A percentile compares a stretch with the other conserved stretches of the same genome.
These are phyloP conservation scores for Helotiales sp. DNA, from an alignment of 2,329 filamentous ascomycete species.

Conservation along the genomic window DNA sequence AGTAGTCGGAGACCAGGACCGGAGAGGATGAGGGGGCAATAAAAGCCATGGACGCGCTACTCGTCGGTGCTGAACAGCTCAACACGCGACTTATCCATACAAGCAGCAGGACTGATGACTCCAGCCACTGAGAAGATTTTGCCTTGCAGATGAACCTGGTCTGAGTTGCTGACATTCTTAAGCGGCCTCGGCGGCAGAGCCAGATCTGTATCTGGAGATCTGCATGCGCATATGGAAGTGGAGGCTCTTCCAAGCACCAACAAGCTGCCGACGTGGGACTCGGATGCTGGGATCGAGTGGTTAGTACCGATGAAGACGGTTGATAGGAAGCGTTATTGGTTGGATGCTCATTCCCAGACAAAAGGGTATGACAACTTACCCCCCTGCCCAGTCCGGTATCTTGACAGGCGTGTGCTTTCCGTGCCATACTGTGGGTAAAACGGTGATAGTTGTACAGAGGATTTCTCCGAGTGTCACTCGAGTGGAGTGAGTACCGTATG, in stretches of 20 bases:
- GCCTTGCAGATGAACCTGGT: not conserved
- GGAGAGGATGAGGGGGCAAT: not conserved
- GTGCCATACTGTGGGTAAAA: not conserved
- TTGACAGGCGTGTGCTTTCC: not conserved
- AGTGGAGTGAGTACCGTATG: slow-evolving; percentile 9
- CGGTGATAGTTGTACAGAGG: not conserved
- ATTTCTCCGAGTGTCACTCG: not conserved
- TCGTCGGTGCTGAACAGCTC: not conserved
- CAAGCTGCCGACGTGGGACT: slow-evolving; percentile 17
- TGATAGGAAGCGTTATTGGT: slow-evolving; percentile 12
- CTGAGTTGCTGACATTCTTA: not conserved
- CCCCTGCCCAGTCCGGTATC: slow-evolving; percentile 7
- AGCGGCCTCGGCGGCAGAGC: slow-evolving; percentile 9
- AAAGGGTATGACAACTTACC: slow-evolving; percentile 5
- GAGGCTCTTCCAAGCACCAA: slow-evolving; percentile 2
- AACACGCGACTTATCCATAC: slow-evolving; percentile 7
- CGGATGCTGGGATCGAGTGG: not conserved
- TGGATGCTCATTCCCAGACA: slow-evolving; percentile 1
- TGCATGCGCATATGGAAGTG: slow-evolving; percentile 11
- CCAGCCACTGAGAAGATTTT: not conserved
- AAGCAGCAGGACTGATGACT: not conserved
- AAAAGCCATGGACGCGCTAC: slow-evolving; percentile 14
- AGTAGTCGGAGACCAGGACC: slow-evolving; percentile 3
- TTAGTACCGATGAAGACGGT: too few relatives aligned
- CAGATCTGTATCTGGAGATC: slow-evolving; percentile 21